phyloP scores from a whole-genome alignment of 2,329 filamentous ascomycete species.

The Microascus cirrosus region DNA sequence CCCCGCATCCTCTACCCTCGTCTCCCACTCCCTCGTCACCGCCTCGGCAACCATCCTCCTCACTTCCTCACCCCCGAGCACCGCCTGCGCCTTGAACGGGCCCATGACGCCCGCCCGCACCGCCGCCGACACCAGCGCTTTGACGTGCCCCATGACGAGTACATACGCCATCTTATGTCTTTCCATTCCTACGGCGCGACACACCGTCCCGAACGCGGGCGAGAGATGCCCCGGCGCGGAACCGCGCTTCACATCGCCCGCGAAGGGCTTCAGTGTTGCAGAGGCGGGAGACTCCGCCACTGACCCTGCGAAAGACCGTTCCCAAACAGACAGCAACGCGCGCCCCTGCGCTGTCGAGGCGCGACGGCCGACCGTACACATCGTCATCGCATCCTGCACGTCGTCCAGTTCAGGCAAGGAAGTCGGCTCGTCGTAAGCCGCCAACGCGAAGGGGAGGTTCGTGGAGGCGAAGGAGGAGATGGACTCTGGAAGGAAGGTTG shows the following conservation, averaged over 20 bases:
- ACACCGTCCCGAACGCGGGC: conserved; percentile 59
- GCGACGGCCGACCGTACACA: conserved; percentile 68
- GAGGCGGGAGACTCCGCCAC: conserved; percentile 10
- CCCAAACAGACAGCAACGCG: conserved; percentile 66
- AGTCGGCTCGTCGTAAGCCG: conserved; percentile 46
- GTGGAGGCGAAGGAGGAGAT: conserved; percentile 61
- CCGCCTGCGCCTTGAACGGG: conserved; percentile 66
- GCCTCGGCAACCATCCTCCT: conserved; percentile 45
- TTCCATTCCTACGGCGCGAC: conserved; percentile 47
- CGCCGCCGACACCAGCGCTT: conserved; percentile 64
- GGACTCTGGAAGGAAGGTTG: conserved; percentile 57
- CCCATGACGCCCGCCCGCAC: conserved; percentile 70
- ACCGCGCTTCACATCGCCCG: conserved; percentile 9
- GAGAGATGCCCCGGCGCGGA: conserved; percentile 41
- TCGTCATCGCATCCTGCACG: conserved; percentile 61
- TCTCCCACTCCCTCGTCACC: conserved; percentile 49
- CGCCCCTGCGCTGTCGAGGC: conserved; percentile 67
- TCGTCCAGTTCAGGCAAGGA: conserved; percentile 55
- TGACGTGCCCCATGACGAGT: conserved; percentile 66
- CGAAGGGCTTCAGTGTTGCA: conserved; percentile 2
- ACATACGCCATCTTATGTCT: conserved; percentile 58
- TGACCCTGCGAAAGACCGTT: conserved; percentile 48
- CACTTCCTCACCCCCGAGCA: conserved; percentile 52
- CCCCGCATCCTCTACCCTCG: conserved; percentile 52
- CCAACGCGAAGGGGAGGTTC: conserved; percentile 63